These are phyloP conservation scores for Daldinia bambusicola DNA, from an alignment of 495 filamentous ascomycete genomes.

Conservation along the genomic window DNA sequence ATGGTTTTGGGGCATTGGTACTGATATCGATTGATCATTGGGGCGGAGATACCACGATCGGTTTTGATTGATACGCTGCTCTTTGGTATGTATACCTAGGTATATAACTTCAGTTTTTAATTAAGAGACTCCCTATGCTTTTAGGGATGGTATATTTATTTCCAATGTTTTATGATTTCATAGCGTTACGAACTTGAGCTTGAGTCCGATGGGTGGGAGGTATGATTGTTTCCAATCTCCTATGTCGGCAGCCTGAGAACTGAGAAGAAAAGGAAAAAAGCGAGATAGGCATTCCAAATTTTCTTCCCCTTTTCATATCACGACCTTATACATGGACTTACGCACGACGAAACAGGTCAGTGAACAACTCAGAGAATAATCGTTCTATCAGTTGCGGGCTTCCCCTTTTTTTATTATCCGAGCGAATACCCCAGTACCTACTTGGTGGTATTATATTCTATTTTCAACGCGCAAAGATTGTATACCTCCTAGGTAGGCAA, in stretches of 20 bases:
- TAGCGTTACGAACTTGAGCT: too few species aligned
- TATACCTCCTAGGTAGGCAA: background rate
- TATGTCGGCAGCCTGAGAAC: too few species aligned
- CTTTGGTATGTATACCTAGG: background rate
- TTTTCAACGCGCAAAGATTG: background rate
- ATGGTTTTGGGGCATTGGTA: background rate
- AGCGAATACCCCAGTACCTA: background rate
- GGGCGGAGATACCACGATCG: slow-evolving; percentile 3
- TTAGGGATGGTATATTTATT: too few species aligned
- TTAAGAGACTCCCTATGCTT: background rate
- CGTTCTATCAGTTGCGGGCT: background rate
- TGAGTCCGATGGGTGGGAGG: too few species aligned
- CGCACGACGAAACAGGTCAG: too few species aligned
- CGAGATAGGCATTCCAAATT: too few species aligned
- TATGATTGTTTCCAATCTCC: too few species aligned
- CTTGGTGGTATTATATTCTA: background rate
- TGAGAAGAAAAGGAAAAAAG: too few species aligned
- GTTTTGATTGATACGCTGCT: background rate
- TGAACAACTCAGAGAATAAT: too few species aligned
- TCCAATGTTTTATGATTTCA: too few species aligned
- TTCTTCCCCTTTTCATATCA: too few species aligned
- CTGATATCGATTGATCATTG: slow-evolving; percentile 8
- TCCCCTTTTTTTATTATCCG: background rate
- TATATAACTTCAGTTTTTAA: background rate
- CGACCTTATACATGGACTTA: too few species aligned